Base-by-base conservation (phyloP, 106 monocot genomes). In the Dioscorea alata region DNA sequence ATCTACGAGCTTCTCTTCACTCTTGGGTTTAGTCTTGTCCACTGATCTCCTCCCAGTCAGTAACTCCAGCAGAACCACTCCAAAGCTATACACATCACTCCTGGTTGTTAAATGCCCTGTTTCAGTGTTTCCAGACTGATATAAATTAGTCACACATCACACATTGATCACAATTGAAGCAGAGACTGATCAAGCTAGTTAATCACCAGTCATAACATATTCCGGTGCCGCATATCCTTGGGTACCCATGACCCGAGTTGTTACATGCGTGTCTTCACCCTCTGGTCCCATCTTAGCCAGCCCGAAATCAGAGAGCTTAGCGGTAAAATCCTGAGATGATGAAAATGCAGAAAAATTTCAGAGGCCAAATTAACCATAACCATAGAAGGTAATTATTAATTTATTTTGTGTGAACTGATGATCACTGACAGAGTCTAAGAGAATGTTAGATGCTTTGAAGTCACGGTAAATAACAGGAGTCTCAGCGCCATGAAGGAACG, bases 51-150 rank as follows among this genome's bases (percentile, higher is more conserved):
- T 69, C 18, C 93, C 93, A 18, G 93, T 94, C 6, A 94, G 61
- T 1, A 94, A 72, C 35, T 94, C 93, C 0, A 94, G 82, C 31
- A 94, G 77, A 21, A 94, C 93, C 0, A 94, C 90, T 6, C 93
- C 93, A 51, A 67, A 94, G 84, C 93, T 90, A 62, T 94, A 94
- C 24, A 94, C 93, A 60, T 94, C 93, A 50, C 90, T 94, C 73
- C 74, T 86, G 16, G 78, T 82, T 0, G 89, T 94, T 54, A 94
- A 59, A 71, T 94, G 93, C 4, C 93, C 88, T 87, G 79, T 54
- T 54, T 18, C 54, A 8, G 28, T 28, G 28, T 28, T 28, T 28
- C 3, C 3, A 28, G 28, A 42, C 6, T 42, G 6, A 6, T 10
- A 42, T 10, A 42, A 42, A 42, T 42, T 5, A 42, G 42, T 42